Percentiles rank a stretch among this genome's conserved stretches.
Conservation (phyloP, 805 yeast species). For the Dipodascopsis tothii region DNA sequence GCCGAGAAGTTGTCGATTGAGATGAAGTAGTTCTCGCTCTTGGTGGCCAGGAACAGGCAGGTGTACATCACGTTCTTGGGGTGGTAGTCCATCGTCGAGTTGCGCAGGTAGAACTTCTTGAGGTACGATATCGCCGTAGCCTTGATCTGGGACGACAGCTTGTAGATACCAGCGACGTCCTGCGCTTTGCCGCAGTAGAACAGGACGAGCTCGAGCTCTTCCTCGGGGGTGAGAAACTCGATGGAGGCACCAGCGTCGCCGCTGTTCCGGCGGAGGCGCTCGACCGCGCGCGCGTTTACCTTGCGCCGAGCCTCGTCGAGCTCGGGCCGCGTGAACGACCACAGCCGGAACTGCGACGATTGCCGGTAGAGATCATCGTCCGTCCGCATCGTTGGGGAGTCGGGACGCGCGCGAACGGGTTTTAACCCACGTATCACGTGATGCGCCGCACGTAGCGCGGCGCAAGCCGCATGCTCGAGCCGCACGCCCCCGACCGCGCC, state of each 20-base stretch:
- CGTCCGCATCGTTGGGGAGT: constrained; percentile 32
- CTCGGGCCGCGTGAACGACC: constrained; percentile 70
- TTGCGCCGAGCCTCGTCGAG: constrained; percentile 43
- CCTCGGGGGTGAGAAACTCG: constrained; percentile 52
- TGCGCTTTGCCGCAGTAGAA: constrained; percentile 68
- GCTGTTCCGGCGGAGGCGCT: constrained; percentile 28
- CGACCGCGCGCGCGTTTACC: constrained; percentile 53
- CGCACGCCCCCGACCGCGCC: no score
- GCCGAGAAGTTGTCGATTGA: constrained; percentile 73
- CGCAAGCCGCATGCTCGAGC: no score
- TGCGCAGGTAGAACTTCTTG: constrained; percentile 66
- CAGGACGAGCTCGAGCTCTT: constrained; percentile 59
- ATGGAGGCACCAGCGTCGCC: constrained; percentile 31
- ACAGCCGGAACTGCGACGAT: constrained; percentile 71
- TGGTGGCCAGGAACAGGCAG: constrained; percentile 83
- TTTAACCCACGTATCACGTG: no score
- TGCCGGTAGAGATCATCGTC: constrained; percentile 84
- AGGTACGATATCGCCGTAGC: constrained; percentile 81
- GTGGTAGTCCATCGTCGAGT: constrained; percentile 79
- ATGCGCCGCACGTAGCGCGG: no score
- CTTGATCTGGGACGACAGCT: constrained; percentile 79
- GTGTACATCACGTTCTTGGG: constrained; percentile 76
- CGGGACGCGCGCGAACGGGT: no score
- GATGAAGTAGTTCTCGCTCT: constrained; percentile 84
- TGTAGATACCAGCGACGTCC: constrained; percentile 62